A percentile compares a stretch with the other conserved stretches of the same genome.
Conservation (phyloP, 345 rosid genomes). For the Aegle marmelos region DNA sequence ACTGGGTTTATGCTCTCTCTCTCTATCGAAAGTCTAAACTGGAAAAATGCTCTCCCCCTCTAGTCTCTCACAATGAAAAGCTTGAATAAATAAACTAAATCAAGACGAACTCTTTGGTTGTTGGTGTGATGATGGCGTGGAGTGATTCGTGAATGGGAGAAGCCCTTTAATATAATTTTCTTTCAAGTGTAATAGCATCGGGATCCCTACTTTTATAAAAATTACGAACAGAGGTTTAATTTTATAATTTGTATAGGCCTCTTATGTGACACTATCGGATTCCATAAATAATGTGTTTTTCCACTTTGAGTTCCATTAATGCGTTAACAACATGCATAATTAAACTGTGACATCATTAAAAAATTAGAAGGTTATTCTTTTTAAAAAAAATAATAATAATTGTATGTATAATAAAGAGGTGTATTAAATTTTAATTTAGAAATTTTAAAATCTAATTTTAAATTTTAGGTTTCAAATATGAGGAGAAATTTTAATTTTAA, state of each 20-base stretch:
- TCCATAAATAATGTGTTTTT: background rate
- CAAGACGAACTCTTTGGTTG: background rate
- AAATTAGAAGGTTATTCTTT: no score
- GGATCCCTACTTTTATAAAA: background rate
- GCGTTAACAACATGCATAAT: no score
- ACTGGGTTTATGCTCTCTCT: constrained; percentile 1
- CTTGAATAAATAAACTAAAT: background rate
- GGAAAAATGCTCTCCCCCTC: background rate
- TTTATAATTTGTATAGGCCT: background rate
- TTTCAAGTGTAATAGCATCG: background rate
- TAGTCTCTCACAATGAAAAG: background rate
- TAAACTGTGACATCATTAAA: no score
- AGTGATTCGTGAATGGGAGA: background rate
- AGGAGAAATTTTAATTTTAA: no score
- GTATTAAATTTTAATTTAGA: no score
- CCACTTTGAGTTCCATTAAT: no score
- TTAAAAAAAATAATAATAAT: no score
- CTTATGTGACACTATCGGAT: background rate
- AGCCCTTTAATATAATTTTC: background rate
- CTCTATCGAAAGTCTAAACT: background rate
- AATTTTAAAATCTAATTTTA: no score
- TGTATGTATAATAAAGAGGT: no score
- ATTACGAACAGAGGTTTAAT: background rate
- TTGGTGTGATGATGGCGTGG: background rate
- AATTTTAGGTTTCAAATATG: no score